Evolutionary conservation across 371 early-diverging fungal species (phyloP).

Genomic region (Actinomucor elegans): DNA sequence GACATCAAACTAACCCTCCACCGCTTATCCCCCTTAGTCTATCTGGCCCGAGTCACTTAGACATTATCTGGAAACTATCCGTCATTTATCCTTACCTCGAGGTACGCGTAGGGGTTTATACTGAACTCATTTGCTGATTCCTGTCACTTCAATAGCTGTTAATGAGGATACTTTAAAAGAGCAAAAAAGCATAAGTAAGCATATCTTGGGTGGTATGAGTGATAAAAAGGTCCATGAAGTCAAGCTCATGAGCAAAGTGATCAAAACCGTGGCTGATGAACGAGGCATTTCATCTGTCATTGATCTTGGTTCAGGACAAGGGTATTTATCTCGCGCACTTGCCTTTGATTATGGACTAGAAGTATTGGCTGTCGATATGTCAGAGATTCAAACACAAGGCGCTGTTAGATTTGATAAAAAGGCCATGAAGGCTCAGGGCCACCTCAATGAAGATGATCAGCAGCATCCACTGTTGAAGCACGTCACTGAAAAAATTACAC

Average conservation of each 20-base stretch:
- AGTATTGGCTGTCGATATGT: slow-evolving; percentile 83
- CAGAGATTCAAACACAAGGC: slow-evolving; percentile 76
- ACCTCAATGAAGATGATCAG: slow-evolving; percentile 3
- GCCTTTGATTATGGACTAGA: slow-evolving; percentile 67
- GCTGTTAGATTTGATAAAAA: slow-evolving; percentile 66
- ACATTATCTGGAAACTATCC: slow-evolving; percentile 6
- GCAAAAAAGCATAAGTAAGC: slow-evolving; percentile 18
- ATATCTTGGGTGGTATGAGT: slow-evolving; percentile 64
- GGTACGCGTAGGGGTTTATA: no score
- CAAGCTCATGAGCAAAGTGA: slow-evolving; percentile 55
- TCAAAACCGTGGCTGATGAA: slow-evolving; percentile 48
- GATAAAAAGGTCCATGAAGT: slow-evolving; percentile 80
- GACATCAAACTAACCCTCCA: no score
- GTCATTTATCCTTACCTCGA: slow-evolving; percentile 25
- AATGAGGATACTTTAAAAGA: background rate
- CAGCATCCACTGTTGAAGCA: slow-evolving; percentile 38
- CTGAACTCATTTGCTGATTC: no score
- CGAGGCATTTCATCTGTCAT: slow-evolving; percentile 49
- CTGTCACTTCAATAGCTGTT: background rate
- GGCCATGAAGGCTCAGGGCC: slow-evolving; percentile 35
- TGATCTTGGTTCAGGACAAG: slow-evolving; percentile 75
- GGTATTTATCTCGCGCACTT: slow-evolving; percentile 75
- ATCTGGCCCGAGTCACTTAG: slow-evolving; percentile 22
- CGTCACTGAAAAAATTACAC: slow-evolving; percentile 55
- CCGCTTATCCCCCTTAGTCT: no score